Base-by-base conservation (phyloP, 2,329 filamentous ascomycete species). In the Xylariaceae sp. region DNA sequence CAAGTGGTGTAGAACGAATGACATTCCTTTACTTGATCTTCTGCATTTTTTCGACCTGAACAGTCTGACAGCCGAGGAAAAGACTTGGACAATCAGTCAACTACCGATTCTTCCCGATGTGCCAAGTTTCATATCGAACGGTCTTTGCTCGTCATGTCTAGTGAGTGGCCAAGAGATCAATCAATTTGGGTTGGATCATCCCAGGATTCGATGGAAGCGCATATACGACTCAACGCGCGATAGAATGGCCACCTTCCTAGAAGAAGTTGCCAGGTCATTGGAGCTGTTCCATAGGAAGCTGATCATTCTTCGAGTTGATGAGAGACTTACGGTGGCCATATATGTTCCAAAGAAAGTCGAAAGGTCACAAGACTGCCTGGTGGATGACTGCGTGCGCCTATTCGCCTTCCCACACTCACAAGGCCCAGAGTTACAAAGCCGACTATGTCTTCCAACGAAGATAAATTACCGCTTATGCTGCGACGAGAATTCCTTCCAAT, bases 371-470 rank as follows among this genome's bases (percentile, higher is more conserved):
- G 51, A 53, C 45, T 49, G 44, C 41, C 46, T 49, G 10, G 51
- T 53, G 5, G 51, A 49, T 40, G 46, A 53, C 16, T 5, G 45
- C 22, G 51, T 49, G 19, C 46, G 51, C 7, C 34, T 54, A 13
- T 42, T 54, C 21, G 47, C 51, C 18, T 54, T 54, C 12, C 51
- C 51, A 13, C 51, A 54, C 34, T 49, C 51, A 21, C 51, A 54
- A 46, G 46, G 51, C 12, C 51, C 51, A 10, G 41, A 54, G n/a
- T 16, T 49, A 6, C 41, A 49, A 19, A 54, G 46, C 5, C 34
- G 51, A n/a, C 34, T 54, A 13, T 54, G 51, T 43, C 47, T 45
- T 22, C 51, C 47, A 3, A 54, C 46, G 2, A 54, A 54, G n/a
- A 19, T 30, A 10, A 49, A 54, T 42, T 49, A 54, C 29, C 47